Evolutionary conservation across 1,284 basidiomycete genomes (phyloP).

Genomic region (Trichosporon sp.): DNA sequence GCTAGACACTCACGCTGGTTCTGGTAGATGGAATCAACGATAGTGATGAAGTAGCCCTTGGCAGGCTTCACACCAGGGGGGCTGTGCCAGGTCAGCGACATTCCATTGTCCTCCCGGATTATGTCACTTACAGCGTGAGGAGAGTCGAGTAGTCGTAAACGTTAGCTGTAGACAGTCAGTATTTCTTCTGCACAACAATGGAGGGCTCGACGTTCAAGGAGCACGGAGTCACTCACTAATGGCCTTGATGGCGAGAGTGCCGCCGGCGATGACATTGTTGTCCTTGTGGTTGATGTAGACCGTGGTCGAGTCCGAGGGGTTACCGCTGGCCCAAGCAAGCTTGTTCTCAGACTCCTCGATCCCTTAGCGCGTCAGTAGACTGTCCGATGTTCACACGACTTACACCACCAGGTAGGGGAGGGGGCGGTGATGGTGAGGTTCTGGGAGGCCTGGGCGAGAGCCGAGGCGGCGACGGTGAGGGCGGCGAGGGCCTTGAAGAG

Average conservation of each 20-base stretch:
- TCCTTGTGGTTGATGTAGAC: conserved; percentile 5
- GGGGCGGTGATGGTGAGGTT: background rate
- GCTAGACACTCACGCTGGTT: background rate
- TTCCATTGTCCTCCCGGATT: background rate
- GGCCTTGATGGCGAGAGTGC: background rate
- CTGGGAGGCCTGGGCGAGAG: background rate
- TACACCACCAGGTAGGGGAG: conserved; percentile 1
- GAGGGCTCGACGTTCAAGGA: background rate
- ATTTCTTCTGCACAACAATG: background rate
- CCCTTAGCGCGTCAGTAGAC: background rate
- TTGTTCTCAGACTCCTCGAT: conserved; percentile 1
- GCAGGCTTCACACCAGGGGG: background rate
- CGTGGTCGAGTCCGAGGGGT: background rate
- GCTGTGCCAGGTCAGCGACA: background rate
- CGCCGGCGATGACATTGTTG: background rate
- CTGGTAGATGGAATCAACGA: background rate
- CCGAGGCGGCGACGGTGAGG: conserved; percentile 1
- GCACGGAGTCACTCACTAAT: conserved; percentile 1
- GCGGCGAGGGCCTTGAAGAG: conserved; percentile 1
- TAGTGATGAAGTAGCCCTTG: conserved; percentile 2
- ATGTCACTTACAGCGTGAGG: background rate
- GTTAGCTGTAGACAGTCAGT: conserved; percentile 1
- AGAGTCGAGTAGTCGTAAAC: conserved; percentile 1
- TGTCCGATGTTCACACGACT: background rate
- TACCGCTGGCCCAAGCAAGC: background rate